These are phyloP conservation scores for Blastomyces parvus DNA, from an alignment of 2,329 filamentous ascomycete species.

Conservation along the genomic window DNA sequence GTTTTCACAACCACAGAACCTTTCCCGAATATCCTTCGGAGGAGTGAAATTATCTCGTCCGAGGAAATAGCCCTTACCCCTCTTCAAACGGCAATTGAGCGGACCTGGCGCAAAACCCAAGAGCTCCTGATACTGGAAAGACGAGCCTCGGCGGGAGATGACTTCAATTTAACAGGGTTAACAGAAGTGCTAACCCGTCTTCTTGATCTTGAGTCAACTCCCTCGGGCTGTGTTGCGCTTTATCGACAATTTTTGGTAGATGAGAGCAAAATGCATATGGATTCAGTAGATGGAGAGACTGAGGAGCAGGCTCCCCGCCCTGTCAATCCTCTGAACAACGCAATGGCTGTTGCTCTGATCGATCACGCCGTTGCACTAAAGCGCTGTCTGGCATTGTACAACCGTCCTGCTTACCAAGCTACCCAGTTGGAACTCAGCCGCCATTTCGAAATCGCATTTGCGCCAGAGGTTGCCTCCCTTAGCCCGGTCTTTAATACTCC, in stretches of 20 bases:
- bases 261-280: constrained; percentile 18
- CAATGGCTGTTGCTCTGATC: constrained; percentile 73
- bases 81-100: constrained; percentile 80
- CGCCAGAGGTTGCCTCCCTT: constrained; percentile 56
- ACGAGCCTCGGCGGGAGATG: constrained; percentile 61
- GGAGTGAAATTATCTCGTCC: constrained; percentile 69
- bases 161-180: constrained; percentile 57
- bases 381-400: constrained; percentile 63
- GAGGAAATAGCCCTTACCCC: constrained; percentile 60
- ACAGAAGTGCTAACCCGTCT: constrained; percentile 69
- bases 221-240: constrained; percentile 65
- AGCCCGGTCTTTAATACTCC: constrained; percentile 31
- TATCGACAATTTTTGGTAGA: constrained; percentile 66
- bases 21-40: constrained; percentile 82
- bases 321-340: constrained; percentile 56
- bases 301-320: constrained; percentile 42
- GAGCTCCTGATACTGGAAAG: constrained; percentile 72
- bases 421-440: constrained; percentile 32
- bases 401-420: constrained; percentile 47
- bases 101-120: constrained; percentile 80
- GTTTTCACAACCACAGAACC: constrained; percentile 73
- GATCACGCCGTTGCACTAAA: constrained; percentile 86
- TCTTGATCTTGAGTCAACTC: constrained; percentile 62
- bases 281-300: constrained; percentile 33
- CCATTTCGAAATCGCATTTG: constrained; percentile 39